Conservation (phyloP, 768 basidiomycete species). For the Neoboletus subvelutipes region DNA sequence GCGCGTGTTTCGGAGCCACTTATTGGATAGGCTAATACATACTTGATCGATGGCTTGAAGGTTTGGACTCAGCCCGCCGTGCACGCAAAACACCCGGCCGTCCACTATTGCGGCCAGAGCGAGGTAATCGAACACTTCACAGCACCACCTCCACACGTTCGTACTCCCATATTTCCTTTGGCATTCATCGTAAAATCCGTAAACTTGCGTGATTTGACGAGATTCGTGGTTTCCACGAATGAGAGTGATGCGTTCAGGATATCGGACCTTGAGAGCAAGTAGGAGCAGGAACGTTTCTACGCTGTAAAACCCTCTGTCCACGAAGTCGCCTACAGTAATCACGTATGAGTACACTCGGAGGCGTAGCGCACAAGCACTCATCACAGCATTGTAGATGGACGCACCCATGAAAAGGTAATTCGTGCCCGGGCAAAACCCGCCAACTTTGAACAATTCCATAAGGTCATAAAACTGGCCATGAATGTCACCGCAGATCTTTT, state of each 20-base stretch:
- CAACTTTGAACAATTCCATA: slow-evolving; percentile 92
- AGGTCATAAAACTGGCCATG: slow-evolving; percentile 98
- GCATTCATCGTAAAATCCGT: slow-evolving; percentile 95
- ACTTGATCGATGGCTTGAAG: slow-evolving; percentile 88
- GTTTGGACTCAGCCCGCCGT: slow-evolving; percentile 93
- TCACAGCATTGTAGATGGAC: slow-evolving; percentile 22
- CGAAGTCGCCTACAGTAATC: slow-evolving; percentile 78
- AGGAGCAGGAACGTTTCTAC: slow-evolving; percentile 96
- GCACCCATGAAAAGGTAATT: slow-evolving; percentile 96
- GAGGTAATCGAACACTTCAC: slow-evolving; percentile 97
- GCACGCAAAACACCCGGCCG: slow-evolving; percentile 95
- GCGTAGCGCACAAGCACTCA: slow-evolving; percentile 5
- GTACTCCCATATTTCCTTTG: slow-evolving; percentile 91
- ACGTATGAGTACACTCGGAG: slow-evolving; percentile 10
- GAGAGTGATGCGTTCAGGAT: slow-evolving; percentile 95
- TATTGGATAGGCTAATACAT: slow-evolving; percentile 23
- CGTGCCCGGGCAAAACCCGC: slow-evolving; percentile 89
- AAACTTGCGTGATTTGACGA: slow-evolving; percentile 94
- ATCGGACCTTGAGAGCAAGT: slow-evolving; percentile 93
- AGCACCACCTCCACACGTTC: slow-evolving; percentile 98
- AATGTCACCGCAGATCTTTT: slow-evolving; percentile 90
- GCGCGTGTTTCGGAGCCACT: slow-evolving; percentile 21
- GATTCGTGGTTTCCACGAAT: slow-evolving; percentile 98
- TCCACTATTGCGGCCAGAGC: slow-evolving; percentile 96
- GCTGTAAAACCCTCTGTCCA: slow-evolving; percentile 95